Conservation (phyloP, 495 filamentous ascomycete species). For the Lepidopterella palustris region DNA sequence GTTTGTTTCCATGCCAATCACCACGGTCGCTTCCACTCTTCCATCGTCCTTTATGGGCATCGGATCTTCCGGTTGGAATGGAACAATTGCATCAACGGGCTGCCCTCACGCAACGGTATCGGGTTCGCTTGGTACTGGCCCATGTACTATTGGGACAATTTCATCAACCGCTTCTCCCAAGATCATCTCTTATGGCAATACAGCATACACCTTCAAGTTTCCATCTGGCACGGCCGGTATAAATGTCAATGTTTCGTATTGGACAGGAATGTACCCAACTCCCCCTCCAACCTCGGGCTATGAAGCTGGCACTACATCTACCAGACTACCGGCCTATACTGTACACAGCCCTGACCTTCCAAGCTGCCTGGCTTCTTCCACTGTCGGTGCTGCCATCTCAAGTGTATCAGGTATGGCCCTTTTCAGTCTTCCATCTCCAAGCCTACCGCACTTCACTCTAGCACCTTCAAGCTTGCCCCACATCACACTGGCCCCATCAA, state of each 20-base stretch:
- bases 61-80: slow-evolving; percentile 1
- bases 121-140: no score
- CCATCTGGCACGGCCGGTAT: slow-evolving; percentile 8
- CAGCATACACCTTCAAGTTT: slow-evolving; percentile 15
- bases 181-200: slow-evolving; percentile 15
- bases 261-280: slow-evolving; percentile 18
- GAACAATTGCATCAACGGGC: background rate
- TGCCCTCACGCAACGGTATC: background rate
- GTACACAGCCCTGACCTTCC: background rate
- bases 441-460: background rate
- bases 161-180: background rate
- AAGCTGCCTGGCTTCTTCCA: background rate
- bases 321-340: background rate
- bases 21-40: background rate
- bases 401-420: background rate
- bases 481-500: no score
- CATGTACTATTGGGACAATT: background rate
- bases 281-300: background rate
- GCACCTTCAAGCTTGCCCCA: background rate
- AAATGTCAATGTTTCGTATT: slow-evolving; percentile 13
- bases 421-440: background rate
- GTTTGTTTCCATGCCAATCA: background rate
- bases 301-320: background rate
- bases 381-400: background rate
- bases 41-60: background rate